Evolutionary conservation across 2,329 filamentous ascomycete genomes (phyloP).

Genomic region (Ceratocystis colombiana): DNA sequence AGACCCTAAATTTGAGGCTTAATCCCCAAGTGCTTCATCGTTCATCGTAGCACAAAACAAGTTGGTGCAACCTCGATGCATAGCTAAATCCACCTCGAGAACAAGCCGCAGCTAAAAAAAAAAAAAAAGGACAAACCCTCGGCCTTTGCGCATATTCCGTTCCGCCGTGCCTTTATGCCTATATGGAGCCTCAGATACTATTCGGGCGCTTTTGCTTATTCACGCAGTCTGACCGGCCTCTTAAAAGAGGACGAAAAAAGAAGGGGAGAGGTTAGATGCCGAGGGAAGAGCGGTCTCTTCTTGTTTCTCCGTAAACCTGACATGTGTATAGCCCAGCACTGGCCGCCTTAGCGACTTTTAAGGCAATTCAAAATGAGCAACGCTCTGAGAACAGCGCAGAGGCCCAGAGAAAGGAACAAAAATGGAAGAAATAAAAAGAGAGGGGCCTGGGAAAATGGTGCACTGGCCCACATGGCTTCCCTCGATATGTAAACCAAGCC

Average conservation of each 20-base stretch:
- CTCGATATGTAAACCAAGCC: not conserved
- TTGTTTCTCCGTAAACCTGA: not conserved
- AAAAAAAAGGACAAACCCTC: not conserved
- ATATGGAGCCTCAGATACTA: not conserved
- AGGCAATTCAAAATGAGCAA: no score
- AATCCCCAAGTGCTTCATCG: no score
- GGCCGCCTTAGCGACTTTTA: not conserved
- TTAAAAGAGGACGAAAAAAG: not conserved
- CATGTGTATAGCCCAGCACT: not conserved
- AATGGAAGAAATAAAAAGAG: slow-evolving; percentile 8
- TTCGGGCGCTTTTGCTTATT: not conserved
- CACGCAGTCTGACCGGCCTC: not conserved
- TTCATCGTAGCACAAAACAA: not conserved
- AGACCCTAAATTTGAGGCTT: no score
- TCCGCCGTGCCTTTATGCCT: not conserved
- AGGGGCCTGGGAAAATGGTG: not conserved
- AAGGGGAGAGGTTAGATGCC: not conserved
- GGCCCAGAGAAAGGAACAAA: not conserved
- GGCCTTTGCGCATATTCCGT: not conserved
- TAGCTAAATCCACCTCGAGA: not conserved
- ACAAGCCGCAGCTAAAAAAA: not conserved
- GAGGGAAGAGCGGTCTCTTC: not conserved
- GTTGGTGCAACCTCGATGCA: not conserved
- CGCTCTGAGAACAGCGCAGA: not conserved
- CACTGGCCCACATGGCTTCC: slow-evolving; percentile 6